phyloP scores from a whole-genome alignment of 2,329 filamentous ascomycete species.

The Neofusicoccum laricinum region DNA sequence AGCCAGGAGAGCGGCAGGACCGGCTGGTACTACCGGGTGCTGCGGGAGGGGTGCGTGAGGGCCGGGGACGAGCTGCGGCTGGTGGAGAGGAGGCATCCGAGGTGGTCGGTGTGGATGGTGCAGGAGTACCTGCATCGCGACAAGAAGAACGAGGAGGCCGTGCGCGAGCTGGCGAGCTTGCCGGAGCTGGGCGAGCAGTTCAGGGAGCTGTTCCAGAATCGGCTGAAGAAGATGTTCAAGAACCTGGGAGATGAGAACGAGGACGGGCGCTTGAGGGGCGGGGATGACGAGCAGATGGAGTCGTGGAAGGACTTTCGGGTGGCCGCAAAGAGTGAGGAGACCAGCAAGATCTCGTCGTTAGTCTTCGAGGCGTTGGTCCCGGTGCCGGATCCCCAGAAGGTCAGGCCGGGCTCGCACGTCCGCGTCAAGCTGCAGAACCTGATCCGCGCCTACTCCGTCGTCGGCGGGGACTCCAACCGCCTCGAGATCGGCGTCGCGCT shows the following conservation, averaged over 20 bases:
- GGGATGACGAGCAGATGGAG: slow-evolving; percentile 28
- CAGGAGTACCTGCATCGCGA: slow-evolving; percentile 62
- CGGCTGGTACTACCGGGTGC: slow-evolving; percentile 65
- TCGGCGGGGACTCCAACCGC: slow-evolving; percentile 47
- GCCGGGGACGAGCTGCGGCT: slow-evolving; percentile 58
- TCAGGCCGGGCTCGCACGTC: slow-evolving; percentile 53
- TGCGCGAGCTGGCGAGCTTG: slow-evolving; percentile 41
- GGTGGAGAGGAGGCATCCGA: slow-evolving; percentile 53
- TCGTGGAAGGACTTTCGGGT: slow-evolving; percentile 42
- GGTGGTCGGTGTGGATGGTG: slow-evolving; percentile 62
- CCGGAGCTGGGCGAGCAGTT: slow-evolving; percentile 50
- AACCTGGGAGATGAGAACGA: slow-evolving; percentile 25
- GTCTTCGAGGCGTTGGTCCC: slow-evolving; percentile 48
- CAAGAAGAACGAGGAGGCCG: slow-evolving; percentile 46
- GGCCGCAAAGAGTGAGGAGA: slow-evolving; percentile 51
- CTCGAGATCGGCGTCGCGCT: slow-evolving; percentile 61
- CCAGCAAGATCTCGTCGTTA: slow-evolving; percentile 51
- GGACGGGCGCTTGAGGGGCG: slow-evolving; percentile 27
- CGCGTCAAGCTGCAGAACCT: slow-evolving; percentile 55
- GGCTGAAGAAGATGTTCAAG: slow-evolving; percentile 43
- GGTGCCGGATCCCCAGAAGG: slow-evolving; percentile 32
- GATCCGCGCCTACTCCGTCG: slow-evolving; percentile 59
- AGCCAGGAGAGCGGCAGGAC: slow-evolving; percentile 58
- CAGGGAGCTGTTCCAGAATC: slow-evolving; percentile 50
- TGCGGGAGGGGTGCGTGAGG: slow-evolving; percentile 53